Evolutionary conservation across 2,329 filamentous ascomycete species (phyloP).

Genomic region (Bipolaris sorokiniana): DNA sequence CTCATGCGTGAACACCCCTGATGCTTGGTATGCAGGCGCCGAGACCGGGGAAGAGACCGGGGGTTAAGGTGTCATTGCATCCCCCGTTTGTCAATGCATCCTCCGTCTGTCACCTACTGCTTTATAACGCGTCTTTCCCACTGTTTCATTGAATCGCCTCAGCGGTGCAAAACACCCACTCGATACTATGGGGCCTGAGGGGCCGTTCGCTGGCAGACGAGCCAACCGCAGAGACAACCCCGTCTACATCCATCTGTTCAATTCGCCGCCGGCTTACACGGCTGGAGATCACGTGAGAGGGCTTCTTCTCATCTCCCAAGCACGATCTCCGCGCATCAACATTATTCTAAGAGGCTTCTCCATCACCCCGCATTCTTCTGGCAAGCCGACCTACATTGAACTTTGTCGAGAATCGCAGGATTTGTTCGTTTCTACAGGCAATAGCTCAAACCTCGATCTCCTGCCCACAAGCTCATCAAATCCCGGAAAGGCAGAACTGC

Average conservation of each 20-base stretch:
- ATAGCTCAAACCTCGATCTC: slow-evolving; percentile 31
- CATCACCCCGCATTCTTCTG: slow-evolving; percentile 17
- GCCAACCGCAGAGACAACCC: slow-evolving; percentile 23
- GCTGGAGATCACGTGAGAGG: slow-evolving; percentile 31
- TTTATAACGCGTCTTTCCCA: neutral
- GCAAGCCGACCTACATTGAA: slow-evolving; percentile 18
- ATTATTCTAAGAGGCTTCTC: slow-evolving; percentile 25
- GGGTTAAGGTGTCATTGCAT: slow-evolving; percentile 10
- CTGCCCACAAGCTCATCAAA: slow-evolving; percentile 24
- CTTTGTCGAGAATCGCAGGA: slow-evolving; percentile 27
- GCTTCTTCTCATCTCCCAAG: slow-evolving; percentile 27
- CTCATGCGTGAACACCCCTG: slow-evolving; percentile 2
- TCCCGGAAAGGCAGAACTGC: slow-evolving; percentile 32
- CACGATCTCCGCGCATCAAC: slow-evolving; percentile 26
- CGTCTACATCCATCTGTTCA: slow-evolving; percentile 25
- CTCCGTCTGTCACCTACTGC: neutral
- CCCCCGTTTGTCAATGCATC: neutral
- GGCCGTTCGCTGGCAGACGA: slow-evolving; percentile 11
- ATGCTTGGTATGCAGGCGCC: slow-evolving; percentile 13
- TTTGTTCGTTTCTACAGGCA: slow-evolving; percentile 28
- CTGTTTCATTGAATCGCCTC: neutral
- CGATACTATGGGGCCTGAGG: slow-evolving; percentile 17
- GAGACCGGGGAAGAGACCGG: slow-evolving; percentile 6
- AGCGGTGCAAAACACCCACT: neutral
- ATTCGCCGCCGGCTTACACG: slow-evolving; percentile 24